A percentile compares a stretch with the other conserved stretches of the same genome.
Conservation (phyloP, 2,329 filamentous ascomycete genomes). For the Fusarium sp. region DNA sequence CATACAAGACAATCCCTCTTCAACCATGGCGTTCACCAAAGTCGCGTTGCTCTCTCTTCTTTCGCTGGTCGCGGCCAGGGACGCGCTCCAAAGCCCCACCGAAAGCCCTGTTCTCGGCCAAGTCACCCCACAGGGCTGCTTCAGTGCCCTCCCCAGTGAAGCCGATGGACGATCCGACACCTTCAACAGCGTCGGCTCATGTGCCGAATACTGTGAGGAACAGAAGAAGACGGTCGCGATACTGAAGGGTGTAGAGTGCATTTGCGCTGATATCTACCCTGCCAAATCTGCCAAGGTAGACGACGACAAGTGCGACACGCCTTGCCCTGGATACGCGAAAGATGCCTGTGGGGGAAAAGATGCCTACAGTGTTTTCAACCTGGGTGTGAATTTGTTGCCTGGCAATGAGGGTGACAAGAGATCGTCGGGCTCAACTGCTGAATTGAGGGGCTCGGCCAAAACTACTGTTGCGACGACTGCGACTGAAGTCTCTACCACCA, state of each 20-base stretch:
- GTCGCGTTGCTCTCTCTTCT: not conserved
- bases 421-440: not conserved
- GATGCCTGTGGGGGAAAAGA: constrained; percentile 21
- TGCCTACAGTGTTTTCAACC: constrained; percentile 23
- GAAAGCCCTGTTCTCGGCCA: not conserved
- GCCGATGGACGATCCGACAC: too few relatives aligned
- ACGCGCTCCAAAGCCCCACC: constrained; percentile 47
- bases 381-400: not conserved
- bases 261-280: constrained; percentile 25
- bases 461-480: not conserved
- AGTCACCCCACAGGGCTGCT: constrained; percentile 28
- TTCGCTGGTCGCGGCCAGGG: not conserved
- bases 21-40: not conserved
- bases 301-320: constrained; percentile 17
- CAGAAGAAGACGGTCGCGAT: not conserved
- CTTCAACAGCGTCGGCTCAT: not conserved
- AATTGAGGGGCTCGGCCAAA: not conserved
- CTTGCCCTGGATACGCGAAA: constrained; percentile 9
- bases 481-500: not conserved
- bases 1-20: not conserved
- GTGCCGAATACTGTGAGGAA: not conserved
- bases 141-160: not conserved
- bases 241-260: not conserved
- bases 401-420: not conserved
- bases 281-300: not conserved